phyloP scores from a whole-genome alignment of 2,329 filamentous ascomycete genomes.

The Penicillium sp. region DNA sequence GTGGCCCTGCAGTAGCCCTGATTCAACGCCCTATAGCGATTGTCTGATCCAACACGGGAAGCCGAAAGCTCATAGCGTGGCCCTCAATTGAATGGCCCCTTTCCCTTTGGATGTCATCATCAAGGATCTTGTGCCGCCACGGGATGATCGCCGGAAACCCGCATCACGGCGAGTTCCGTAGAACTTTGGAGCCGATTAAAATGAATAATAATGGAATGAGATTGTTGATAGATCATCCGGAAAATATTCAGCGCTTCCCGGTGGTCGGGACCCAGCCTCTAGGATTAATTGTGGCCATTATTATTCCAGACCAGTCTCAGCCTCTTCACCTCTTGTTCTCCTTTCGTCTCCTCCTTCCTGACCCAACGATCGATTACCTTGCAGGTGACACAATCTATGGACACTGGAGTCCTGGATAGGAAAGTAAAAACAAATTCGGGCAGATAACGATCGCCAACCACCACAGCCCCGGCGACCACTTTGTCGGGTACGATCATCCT shows the following conservation, averaged over 20 bases:
- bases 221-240: conserved; percentile 6
- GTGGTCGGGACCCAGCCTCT: neutral
- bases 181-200: neutral
- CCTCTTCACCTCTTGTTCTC: neutral
- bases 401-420: neutral
- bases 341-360: neutral
- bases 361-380: conserved; percentile 7
- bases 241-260: conserved; percentile 9
- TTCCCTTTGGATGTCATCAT: neutral
- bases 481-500: conserved; percentile 24
- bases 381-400: conserved; percentile 7
- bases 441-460: conserved; percentile 22
- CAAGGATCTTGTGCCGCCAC: neutral
- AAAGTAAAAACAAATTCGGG: neutral
- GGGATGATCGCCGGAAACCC: conserved; percentile 1
- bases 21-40: neutral
- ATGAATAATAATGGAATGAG: neutral
- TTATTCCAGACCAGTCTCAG: neutral
- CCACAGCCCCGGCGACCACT: conserved; percentile 22
- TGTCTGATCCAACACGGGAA: conserved; percentile 6
- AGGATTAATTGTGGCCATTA: neutral
- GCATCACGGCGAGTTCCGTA: conserved; percentile 2
- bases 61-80: neutral
- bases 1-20: neutral
- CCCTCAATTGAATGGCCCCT: neutral